Base-by-base conservation (phyloP, 2,329 filamentous ascomycete genomes). In the Metarhizium humberi region DNA sequence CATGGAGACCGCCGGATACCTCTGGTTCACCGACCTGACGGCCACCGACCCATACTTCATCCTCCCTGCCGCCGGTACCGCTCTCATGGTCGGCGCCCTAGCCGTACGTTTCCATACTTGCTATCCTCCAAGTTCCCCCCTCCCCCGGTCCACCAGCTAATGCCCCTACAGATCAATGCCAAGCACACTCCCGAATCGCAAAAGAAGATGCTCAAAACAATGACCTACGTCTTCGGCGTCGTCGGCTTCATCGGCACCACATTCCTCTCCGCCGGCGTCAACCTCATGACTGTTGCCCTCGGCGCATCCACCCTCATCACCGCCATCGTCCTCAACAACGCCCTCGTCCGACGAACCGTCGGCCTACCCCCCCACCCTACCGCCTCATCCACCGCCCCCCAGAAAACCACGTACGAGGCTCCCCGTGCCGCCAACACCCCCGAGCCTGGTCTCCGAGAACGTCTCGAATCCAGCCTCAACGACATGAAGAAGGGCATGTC, bases 1-100 rank as follows among this genome's bases (percentile, higher is more conserved):
- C 1, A 70, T 97, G 60, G 81, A 88, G 62, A 74, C 73, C 1
- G 88, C 88, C 36, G 86, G 88, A 3, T 72, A 85, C 40, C 72
- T 85, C 45, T 99, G 94, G 94, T 81, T 97, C 61, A 72, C 75
- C 2, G 88, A 97, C 68, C 71, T 99, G 59, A 86, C 90, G 0
- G 66, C 84, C 25, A 69, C 81, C 2, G 94, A 99, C 69, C 92
- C 94, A 0, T 86, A 78, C 63, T 92, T 82, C 62, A 69, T 94
- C 45, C 73, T 97, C 36, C 94, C 94, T 2, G 59, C 82, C 3
- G 56, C 78, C 1, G 82, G 84, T 3, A 78, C 84, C 1, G 69
- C 66, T 7, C 65, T 82, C 54, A 78, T 87, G 69, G 80, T 78
- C 61, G 61, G 75, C 32, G 78, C 82, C 52, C 72, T 90, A 55